phyloP scores from a whole-genome alignment of 331 rosid species.

The Acacia concinna region DNA sequence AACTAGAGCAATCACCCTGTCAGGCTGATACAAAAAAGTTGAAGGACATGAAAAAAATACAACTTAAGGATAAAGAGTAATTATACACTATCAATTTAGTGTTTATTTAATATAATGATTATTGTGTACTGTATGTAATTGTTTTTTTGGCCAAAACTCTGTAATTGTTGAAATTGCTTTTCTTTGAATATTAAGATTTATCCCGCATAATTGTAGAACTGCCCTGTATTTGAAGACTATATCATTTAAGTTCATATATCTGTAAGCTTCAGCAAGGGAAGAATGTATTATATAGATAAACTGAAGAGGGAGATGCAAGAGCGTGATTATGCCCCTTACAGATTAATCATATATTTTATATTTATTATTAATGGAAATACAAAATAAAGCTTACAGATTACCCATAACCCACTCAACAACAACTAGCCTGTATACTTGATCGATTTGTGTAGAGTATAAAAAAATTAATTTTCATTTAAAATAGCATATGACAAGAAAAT shows the following conservation, averaged over 20 bases:
- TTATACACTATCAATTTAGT: background rate
- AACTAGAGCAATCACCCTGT: background rate
- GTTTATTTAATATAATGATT: too few relatives aligned
- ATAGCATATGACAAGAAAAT: background rate
- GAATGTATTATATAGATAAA: background rate
- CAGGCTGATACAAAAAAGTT: background rate
- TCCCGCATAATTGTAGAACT: background rate
- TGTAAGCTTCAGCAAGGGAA: background rate
- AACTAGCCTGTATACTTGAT: background rate
- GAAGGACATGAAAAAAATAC: background rate
- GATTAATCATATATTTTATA: background rate
- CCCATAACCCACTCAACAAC: background rate
- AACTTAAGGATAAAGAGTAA: background rate
- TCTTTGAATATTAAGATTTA: background rate
- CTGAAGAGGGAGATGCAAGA: background rate
- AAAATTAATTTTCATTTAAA: background rate
- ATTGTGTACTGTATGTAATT: background rate
- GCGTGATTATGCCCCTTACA: background rate
- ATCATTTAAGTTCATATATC: constrained; percentile 21
- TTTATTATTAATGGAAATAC: background rate
- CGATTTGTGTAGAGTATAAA: background rate
- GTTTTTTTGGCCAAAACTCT: too few relatives aligned
- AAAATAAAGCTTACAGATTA: background rate
- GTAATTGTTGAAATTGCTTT: too few relatives aligned
- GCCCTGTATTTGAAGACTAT: background rate